These are phyloP conservation scores for Gossypium longicalyx DNA, from an alignment of 345 rosid species.

Conservation along the genomic window DNA sequence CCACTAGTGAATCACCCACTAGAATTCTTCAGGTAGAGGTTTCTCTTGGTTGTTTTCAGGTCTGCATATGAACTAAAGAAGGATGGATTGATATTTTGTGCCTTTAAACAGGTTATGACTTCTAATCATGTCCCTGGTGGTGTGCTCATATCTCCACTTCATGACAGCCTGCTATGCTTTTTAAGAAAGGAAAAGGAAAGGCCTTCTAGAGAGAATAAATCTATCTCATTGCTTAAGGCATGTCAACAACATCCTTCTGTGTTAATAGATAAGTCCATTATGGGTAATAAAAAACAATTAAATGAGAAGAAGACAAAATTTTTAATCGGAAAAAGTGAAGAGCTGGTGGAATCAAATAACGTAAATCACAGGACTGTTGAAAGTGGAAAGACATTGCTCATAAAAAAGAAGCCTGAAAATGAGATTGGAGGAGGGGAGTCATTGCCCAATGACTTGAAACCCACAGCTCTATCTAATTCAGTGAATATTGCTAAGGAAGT, in stretches of 20 bases:
- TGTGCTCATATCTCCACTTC: conserved; percentile 63
- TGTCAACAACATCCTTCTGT: conserved; percentile 25
- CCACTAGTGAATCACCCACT: conserved; percentile 43
- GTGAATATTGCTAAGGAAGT: conserved; percentile 15
- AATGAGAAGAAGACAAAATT: conserved; percentile 33
- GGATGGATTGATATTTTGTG: conserved; percentile 19
- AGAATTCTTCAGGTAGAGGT: conserved; percentile 63
- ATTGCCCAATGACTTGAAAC: conserved; percentile 17
- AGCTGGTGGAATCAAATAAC: conserved; percentile 17
- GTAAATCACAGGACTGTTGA: conserved; percentile 8
- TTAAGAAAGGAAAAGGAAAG: conserved; percentile 32
- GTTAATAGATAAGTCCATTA: conserved; percentile 26
- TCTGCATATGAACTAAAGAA: conserved; percentile 21
- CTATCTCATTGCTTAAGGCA: conserved; percentile 16
- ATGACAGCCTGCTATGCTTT: conserved; percentile 45
- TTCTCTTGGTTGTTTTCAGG: conserved; percentile 16
- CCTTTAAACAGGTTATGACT: conserved; percentile 62
- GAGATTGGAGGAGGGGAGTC: conserved; percentile 15
- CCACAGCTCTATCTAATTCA: conserved; percentile 15
- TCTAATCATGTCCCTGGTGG: conserved; percentile 44
- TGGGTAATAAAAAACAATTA: conserved; percentile 25
- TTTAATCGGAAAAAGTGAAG: conserved; percentile 24
- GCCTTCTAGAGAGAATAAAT: conserved; percentile 20
- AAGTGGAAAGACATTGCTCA: conserved; percentile 3
- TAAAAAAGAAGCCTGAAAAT: conserved; percentile 21